Base-by-base conservation (phyloP, 805 yeast genomes). In the Starmerella vaccinii region DNA sequence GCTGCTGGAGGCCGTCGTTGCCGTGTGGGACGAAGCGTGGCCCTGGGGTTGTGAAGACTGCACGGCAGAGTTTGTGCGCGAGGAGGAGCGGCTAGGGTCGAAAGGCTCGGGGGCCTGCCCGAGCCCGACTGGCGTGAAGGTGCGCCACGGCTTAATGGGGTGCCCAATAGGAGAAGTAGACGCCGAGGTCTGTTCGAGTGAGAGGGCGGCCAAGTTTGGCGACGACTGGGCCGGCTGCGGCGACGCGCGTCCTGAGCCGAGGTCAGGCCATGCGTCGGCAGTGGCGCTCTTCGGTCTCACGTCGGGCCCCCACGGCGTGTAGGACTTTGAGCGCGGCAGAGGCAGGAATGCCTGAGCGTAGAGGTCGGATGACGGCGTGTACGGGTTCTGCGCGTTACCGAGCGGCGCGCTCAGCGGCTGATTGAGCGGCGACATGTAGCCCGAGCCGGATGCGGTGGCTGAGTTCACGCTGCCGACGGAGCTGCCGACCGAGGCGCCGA, bases 281-380 rank as follows among this genome's bases (percentile, higher is more conserved):
- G 55, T 38, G 16, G 58, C 56, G 34, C 49, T 47, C 40, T 46
- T 51, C n/a, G 58, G 58, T 5, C 53, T 43, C 26, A 49, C 49
- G 38, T 53, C 56, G 18, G 54, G 46, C n/a, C 55, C 53, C 58
- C 58, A 55, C 30, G 58, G 57, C 22, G 51, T 41, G 49, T 43
- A 53, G 18, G 40, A 39, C 41, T 47, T 46, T 19, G 54, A 18
- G 27, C 52, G 56, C 16, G 54, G 49, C 30, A 50, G 40, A 22
- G 57, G 55, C 49, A 54, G 48, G 46, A 51, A 53, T 42, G 61
- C 60, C 47, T 59, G 60, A 30, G 59, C 37, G 51, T 62, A 57
- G 40, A 59, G 40, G 42, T 59, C 60, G 23, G 49, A 27, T 30
- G 46, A 33, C 19, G 55, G 21, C 16, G 38, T n/a, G 45, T 45